Conservation (phyloP, 1,284 basidiomycete species). For the Ustilago cynodontis region DNA sequence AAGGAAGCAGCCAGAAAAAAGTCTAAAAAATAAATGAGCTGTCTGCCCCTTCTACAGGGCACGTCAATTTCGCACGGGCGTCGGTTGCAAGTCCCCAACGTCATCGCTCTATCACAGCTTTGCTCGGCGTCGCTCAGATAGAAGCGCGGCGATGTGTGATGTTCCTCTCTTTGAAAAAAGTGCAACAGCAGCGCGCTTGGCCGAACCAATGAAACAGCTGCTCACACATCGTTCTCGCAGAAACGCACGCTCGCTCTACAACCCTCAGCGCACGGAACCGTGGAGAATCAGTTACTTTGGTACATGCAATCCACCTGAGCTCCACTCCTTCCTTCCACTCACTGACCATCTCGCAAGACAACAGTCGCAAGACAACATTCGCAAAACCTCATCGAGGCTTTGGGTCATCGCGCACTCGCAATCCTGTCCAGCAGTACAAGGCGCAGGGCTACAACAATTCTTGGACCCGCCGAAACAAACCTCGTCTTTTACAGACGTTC, state of each 20-base stretch:
- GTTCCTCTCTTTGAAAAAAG: neutral
- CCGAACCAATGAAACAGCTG: neutral
- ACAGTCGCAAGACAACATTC: too few species aligned
- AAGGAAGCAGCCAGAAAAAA: neutral
- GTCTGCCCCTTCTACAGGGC: neutral
- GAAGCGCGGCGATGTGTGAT: neutral
- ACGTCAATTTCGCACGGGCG: neutral
- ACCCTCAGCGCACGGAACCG: neutral
- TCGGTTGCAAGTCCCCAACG: slow-evolving; percentile 3
- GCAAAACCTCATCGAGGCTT: neutral
- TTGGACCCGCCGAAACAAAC: too few species aligned
- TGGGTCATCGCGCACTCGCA: neutral
- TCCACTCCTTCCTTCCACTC: too few species aligned
- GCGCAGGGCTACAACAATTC: neutral
- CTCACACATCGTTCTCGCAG: neutral
- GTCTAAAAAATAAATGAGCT: neutral
- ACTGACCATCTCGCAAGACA: too few species aligned
- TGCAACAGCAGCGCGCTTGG: neutral
- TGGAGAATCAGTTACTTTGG: neutral
- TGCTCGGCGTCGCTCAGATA: neutral
- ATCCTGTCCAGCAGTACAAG: neutral
- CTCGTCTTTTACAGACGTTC: too few species aligned
- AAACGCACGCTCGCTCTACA: neutral
- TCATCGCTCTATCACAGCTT: neutral
- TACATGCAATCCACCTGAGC: neutral